Base-by-base conservation (phyloP, 768 basidiomycete genomes). In the Omphalotus guepiniiformis region DNA sequence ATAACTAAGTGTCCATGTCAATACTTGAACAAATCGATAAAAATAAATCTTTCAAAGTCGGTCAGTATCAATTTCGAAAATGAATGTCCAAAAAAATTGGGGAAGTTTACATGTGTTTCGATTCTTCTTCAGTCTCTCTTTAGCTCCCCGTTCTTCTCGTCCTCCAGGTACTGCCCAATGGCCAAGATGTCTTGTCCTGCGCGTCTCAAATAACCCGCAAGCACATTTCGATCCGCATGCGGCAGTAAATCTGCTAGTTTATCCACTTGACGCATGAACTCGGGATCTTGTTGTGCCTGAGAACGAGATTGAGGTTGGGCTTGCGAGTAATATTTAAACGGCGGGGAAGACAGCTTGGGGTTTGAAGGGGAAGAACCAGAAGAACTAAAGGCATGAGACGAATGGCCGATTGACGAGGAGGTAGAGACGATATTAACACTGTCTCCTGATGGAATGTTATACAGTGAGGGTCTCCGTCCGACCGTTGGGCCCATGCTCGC, bases 121-220 rank as follows among this genome's bases (percentile, higher is more conserved):
- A 32, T 32, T n/a, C n/a, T n/a, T 32, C 30, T 8, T 32, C 21
- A 47, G 21, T 47, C 46, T 38, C 38, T 52, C 49, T 72, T 70
- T 39, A 89, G 59, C 38, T 69, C 74, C 26, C 87, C 87, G 57
- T 83, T 86, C 68, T 83, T 85, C 61, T 89, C 85, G 53, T 92
- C 89, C 53, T 89, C 88, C 9, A 92, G 69, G 61, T 88, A 92
- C 59, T 88, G 84, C 13, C 87, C 87, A 55, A 92, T 88, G n/a
- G 89, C 89, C 35, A 88, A 68, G 35, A 90, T 85, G 63, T 89
- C 88, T 58, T 87, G 80, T 18, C 89, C 89, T 8, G 87, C 72
- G 8, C 84, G 75, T 23, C 78, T 78, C 50, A 92, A 63, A 62
- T 92, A 92, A 12, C 80, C 76, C 30, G 82, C 82, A 6, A 92